Evolutionary conservation across 2,329 filamentous ascomycete species (phyloP).

Genomic region (Sclerotinia borealis): DNA sequence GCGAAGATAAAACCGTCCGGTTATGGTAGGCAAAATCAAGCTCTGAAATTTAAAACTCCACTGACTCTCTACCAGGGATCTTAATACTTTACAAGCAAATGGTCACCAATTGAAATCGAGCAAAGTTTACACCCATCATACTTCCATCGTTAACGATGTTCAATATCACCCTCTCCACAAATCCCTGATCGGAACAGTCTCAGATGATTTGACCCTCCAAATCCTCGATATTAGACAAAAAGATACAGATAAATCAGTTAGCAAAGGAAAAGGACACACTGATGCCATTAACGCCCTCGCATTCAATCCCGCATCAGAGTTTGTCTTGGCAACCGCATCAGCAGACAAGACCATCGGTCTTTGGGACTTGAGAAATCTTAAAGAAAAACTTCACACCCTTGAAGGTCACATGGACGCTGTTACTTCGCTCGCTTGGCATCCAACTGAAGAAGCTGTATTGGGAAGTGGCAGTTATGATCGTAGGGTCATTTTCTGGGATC

Average conservation of each 20-base stretch:
- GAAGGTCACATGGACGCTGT: conserved; percentile 86
- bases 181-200: conserved; percentile 84
- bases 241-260: conserved; percentile 59
- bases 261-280: conserved; percentile 69
- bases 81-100: conserved; percentile 66
- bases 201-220: conserved; percentile 89
- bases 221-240: conserved; percentile 77
- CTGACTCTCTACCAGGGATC: conserved; percentile 52
- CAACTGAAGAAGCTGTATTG: conserved; percentile 78
- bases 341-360: conserved; percentile 92
- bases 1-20: conserved; percentile 84
- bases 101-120: conserved; percentile 65
- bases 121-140: conserved; percentile 80
- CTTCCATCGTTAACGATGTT: conserved; percentile 90
- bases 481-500: conserved; percentile 93
- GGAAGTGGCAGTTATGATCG: conserved; percentile 91
- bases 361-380: conserved; percentile 91
- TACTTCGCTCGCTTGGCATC: conserved; percentile 92
- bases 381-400: conserved; percentile 81
- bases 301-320: conserved; percentile 90
- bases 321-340: conserved; percentile 84
- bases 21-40: conserved; percentile 60
- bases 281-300: conserved; percentile 95
- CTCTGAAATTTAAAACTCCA: neutral
- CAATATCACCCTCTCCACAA: conserved; percentile 87